phyloP scores from a whole-genome alignment of 1,284 basidiomycete species.

The Boletus nobilissimus region DNA sequence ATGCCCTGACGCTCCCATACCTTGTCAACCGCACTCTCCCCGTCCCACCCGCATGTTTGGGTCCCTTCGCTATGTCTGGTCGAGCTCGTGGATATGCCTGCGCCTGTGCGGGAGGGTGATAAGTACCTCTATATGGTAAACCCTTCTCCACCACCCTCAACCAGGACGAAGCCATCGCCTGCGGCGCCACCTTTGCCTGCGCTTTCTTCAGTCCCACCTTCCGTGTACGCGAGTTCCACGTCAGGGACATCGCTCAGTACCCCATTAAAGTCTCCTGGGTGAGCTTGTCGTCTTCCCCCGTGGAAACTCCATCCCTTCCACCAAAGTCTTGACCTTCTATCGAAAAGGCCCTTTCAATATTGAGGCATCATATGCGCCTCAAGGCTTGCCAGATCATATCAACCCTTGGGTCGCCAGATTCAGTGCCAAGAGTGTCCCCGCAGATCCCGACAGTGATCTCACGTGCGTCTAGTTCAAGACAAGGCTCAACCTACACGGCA shows the following conservation, averaged over 20 bases:
- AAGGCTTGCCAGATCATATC: conserved; percentile 75
- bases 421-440: conserved; percentile 82
- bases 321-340: conserved; percentile 95
- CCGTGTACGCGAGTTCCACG: conserved; percentile 92
- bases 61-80: conserved; percentile 70
- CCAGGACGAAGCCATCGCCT: conserved; percentile 94
- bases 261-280: conserved; percentile 90
- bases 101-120: conserved; percentile 37
- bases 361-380: conserved; percentile 81
- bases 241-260: conserved; percentile 86
- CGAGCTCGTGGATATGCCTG: conserved; percentile 66
- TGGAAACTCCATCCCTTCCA: conserved; percentile 87
- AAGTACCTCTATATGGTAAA: conserved; percentile 82
- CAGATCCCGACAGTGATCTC: conserved; percentile 74
- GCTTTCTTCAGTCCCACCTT: conserved; percentile 95
- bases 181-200: conserved; percentile 93
- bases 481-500: conserved; percentile 84
- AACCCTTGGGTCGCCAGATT: conserved; percentile 87
- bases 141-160: conserved; percentile 88
- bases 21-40: conserved; percentile 80
- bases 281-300: conserved; percentile 88
- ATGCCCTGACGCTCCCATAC: conserved; percentile 74
- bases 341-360: conserved; percentile 88
- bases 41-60: conserved; percentile 76
- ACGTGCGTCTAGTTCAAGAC: conserved; percentile 90